A percentile compares a stretch with the other conserved stretches of the same genome.
phyloP scores from a whole-genome alignment of 306 rosid genomes.

The Medicago arabica region DNA sequence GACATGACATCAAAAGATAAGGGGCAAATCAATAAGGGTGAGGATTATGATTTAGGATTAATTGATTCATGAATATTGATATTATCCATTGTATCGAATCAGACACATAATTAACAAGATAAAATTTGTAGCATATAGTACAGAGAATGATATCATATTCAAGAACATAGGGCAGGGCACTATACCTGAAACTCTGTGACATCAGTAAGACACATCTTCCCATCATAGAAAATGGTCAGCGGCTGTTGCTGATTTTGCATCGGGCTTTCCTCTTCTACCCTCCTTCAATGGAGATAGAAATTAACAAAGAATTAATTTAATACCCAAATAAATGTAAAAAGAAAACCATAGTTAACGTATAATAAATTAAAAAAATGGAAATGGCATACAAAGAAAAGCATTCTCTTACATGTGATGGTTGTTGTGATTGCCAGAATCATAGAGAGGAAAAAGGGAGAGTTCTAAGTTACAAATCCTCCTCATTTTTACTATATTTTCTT shows the following conservation, averaged over 20 bases:
- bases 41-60: no score
- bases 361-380: background rate
- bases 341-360: background rate
- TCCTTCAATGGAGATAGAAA: constrained; percentile 14
- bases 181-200: constrained; percentile 74
- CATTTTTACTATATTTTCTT: constrained; percentile 24
- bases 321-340: background rate
- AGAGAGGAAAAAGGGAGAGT: constrained; percentile 61
- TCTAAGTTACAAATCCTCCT: constrained; percentile 71
- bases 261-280: constrained; percentile 41
- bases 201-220: constrained; percentile 64
- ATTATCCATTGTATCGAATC: no score
- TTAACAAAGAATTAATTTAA: background rate
- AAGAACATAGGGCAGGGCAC: background rate
- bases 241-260: constrained; percentile 22
- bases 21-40: no score
- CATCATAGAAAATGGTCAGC: constrained; percentile 75
- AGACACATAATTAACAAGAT: no score
- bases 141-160: no score
- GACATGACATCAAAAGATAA: no score
- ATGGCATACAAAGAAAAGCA: background rate
- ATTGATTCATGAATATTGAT: no score
- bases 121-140: no score
- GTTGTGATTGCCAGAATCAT: constrained; percentile 19
- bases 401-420: constrained; percentile 29